Evolutionary conservation across 495 filamentous ascomycete genomes (phyloP), one percentile per base, ranked within the genome.

Genomic region (Oleoguttula mirabilis): DNA sequence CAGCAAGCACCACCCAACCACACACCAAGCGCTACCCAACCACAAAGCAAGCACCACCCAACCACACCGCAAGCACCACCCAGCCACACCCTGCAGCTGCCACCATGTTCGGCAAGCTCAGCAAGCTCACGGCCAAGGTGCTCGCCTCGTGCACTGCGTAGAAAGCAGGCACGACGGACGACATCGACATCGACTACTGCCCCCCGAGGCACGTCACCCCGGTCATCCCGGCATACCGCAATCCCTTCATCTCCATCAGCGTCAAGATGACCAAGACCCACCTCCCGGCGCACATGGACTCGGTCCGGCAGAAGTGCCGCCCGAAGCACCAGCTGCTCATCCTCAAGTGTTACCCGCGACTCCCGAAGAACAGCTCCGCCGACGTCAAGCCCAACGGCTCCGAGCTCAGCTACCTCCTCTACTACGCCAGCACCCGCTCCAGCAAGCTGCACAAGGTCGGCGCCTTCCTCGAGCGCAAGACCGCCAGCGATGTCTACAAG

Each of bases 361-460:
- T 83, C 41, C 80, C 84, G 41, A 94, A 93, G 63, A 84, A 82
- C 45, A 83, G 83, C 34, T 24, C 41, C 6, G 73, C 80, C 56
- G 84, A 92, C 49, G 83, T 93, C 43, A 88, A 86, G 61, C 85
- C 88, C 7, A 95, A 95, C 58, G 79, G 83, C 32, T 90, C 82
- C 62, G 88, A 95, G 66, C 76, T 95, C 31, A 92, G 84, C 58
- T 95, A 95, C 58, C 73, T 95, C 38, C 75, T 94, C 21, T 95
- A 88, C 71, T 94, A 95, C 70, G 84, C 82, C 31, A 88, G 84
- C 59, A 90, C 87, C 50, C 82, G 88, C 39, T 75, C 84, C 44
- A 87, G 82, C 62, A 95, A 94, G 72, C 72, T 95, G 41, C 84
- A 87, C 56, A 95, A 95, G 60, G 84, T 95, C 36, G 84, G 84